phyloP scores from a whole-genome alignment of 345 rosid species.

The Sisymbrium altissimum region DNA sequence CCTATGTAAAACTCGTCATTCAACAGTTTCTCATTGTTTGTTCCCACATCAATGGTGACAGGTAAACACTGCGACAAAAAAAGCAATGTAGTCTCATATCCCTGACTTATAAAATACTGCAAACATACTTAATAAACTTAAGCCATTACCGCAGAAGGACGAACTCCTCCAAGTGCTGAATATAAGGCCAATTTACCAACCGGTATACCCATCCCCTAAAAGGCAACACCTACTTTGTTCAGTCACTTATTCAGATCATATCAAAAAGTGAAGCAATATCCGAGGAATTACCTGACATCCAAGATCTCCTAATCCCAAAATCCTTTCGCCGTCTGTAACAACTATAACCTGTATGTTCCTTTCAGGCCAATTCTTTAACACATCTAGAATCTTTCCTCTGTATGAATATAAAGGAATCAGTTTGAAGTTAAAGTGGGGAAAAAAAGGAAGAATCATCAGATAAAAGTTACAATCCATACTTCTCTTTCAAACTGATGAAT shows the following conservation, averaged over 20 bases:
- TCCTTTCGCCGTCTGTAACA: constrained; percentile 93
- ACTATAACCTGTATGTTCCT: constrained; percentile 84
- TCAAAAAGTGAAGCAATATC: not conserved
- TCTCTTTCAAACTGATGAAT: constrained; percentile 87
- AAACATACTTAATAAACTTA: not conserved
- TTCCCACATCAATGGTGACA: constrained; percentile 83
- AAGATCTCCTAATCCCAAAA: constrained; percentile 94
- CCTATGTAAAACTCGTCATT: constrained; percentile 89
- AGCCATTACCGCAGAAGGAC: constrained; percentile 67
- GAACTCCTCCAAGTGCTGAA: constrained; percentile 90
- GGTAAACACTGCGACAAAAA: constrained; percentile 70
- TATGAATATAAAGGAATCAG: not conserved
- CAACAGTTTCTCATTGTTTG: constrained; percentile 78
- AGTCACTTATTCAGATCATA: not conserved
- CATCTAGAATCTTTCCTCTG: constrained; percentile 89
- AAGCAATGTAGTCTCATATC: not conserved
- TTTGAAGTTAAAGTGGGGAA: not conserved
- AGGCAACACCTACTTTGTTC: not conserved
- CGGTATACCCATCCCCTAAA: constrained; percentile 88
- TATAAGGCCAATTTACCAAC: constrained; percentile 80
- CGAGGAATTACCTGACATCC: constrained; percentile 77
- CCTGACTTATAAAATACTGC: not conserved
- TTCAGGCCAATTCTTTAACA: constrained; percentile 91
- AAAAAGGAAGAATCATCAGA: not conserved
- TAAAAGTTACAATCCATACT: constrained; percentile 38